Percentiles rank a stretch among this genome's conserved stretches.
Evolutionary conservation across 306 rosid genomes (phyloP).

Genomic region (Bauhinia variegata): DNA sequence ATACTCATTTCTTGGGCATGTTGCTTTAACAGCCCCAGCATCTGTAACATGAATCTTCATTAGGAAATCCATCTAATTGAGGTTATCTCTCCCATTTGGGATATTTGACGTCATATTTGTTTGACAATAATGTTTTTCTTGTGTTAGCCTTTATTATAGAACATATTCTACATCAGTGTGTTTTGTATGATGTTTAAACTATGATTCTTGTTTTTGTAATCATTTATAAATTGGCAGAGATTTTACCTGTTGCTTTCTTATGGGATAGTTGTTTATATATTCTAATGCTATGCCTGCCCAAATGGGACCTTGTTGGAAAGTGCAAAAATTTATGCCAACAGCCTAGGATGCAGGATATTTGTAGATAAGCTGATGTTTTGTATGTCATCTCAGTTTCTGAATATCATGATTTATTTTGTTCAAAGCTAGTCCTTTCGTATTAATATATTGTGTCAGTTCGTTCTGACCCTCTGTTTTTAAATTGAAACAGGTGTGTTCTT

Average conservation of each 20-base stretch:
- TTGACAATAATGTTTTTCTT: slow-evolving; percentile 5
- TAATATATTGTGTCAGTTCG: background rate
- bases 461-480: slow-evolving; percentile 33
- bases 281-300: slow-evolving; percentile 18
- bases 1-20: slow-evolving; percentile 12
- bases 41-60: slow-evolving; percentile 22
- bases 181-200: slow-evolving; percentile 9
- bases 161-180: background rate
- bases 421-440: slow-evolving; percentile 8
- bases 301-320: slow-evolving; percentile 16
- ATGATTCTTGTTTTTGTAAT: slow-evolving; percentile 6
- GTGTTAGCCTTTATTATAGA: background rate
- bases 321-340: background rate
- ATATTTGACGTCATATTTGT: slow-evolving; percentile 16
- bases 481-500: slow-evolving; percentile 82
- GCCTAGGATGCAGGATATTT: slow-evolving; percentile 14
- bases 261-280: slow-evolving; percentile 13
- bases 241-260: slow-evolving; percentile 1
- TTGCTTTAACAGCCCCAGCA: slow-evolving; percentile 12
- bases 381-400: background rate
- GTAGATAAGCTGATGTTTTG: slow-evolving; percentile 23
- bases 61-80: slow-evolving; percentile 21
- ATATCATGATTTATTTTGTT: slow-evolving; percentile 24
- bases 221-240: slow-evolving; percentile 1
- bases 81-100: background rate